Base-by-base conservation (phyloP, 2,329 filamentous ascomycete species). In the Immersiporthe knoxdaviesiana region DNA sequence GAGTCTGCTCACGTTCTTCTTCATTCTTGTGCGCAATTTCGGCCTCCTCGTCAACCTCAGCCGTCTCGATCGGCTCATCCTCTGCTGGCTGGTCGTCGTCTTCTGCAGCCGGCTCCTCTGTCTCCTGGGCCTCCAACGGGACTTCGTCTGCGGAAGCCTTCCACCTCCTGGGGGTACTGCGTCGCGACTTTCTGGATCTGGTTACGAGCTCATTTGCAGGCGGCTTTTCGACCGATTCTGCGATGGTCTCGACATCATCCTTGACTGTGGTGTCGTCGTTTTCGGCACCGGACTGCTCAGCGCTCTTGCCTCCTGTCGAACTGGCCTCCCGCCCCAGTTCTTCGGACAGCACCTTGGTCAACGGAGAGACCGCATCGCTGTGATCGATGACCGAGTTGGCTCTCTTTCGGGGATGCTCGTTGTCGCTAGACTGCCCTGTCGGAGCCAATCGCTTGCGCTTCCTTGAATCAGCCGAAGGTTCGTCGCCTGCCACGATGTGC, bases 1-100 rank as follows among this genome's bases (percentile, higher is more conserved):
- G 61, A n/a, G n/a, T n/a, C 47, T 63, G 44, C 86, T 79, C 85
- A 88, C 89, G 77, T 76, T 90, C 88, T 86, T 92, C 90, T 70
- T 89, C 87, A 70, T 90, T 89, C 66, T 80, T 88, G 64, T 86
- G 83, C 27, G 83, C 84, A 62, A 82, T 84, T 72, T 90, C 88
- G 2, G 83, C 82, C 72, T 90, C 88, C 71, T 88, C 88, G 72
- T 88, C 86, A 67, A 83, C 81, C 73, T 81, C 81, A 30, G 87
- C 85, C 50, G 89, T 86, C 37, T 85, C 90, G 61, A 84, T 86
- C 37, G 85, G 82, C 58, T 82, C 83, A 30, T 81, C 79, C 21
- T 79, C 79, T 7, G 72, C 71, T 54, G 68, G 67, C 60, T 68
- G 66, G 21, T 41, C 52, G 30, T 41, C 44, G 30, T 64, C 56